Percentiles rank a stretch among this genome's conserved stretches.
These are phyloP conservation scores for Pueraria montana DNA, from an alignment of 306 rosid genomes.

Conservation along the genomic window DNA sequence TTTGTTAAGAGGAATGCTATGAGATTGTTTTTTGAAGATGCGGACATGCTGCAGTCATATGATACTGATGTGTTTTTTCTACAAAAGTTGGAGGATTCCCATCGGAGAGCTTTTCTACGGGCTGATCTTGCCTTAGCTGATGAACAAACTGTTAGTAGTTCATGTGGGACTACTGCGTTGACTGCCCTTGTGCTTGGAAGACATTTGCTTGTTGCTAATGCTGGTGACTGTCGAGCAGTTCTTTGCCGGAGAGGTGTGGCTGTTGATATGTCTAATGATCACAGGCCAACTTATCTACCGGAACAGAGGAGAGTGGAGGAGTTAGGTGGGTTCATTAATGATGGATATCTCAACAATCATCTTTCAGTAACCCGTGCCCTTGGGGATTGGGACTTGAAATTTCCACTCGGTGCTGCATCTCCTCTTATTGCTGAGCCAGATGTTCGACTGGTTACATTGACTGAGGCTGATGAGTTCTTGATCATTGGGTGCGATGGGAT, in stretches of 20 bases:
- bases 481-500: conserved; percentile 92
- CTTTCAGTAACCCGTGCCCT: conserved; percentile 88
- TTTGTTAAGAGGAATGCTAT: conserved; percentile 81
- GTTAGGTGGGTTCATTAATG: conserved; percentile 64
- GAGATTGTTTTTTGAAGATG: conserved; percentile 84
- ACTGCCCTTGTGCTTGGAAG: conserved; percentile 88
- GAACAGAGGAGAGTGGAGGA: conserved; percentile 80
- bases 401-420: conserved; percentile 72
- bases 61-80: conserved; percentile 66
- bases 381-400: conserved; percentile 89
- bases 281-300: conserved; percentile 64
- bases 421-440: conserved; percentile 95
- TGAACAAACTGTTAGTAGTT: conserved; percentile 68
- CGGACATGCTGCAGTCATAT: conserved; percentile 61
- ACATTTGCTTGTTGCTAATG: conserved; percentile 89
- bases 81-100: conserved; percentile 74
- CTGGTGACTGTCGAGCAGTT: conserved; percentile 97
- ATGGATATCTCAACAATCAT: conserved; percentile 72
- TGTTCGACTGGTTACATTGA: conserved; percentile 64
- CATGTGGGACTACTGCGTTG: conserved; percentile 92
- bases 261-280: conserved; percentile 86
- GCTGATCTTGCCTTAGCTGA: conserved; percentile 89
- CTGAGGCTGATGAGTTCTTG: conserved; percentile 88
- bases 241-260: conserved; percentile 87
- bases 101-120: conserved; percentile 71